Evolutionary conservation across 176 grass and related monocot genomes (phyloP), one percentile per base, ranked within the genome.

Genomic region (Triticum monococcum): DNA sequence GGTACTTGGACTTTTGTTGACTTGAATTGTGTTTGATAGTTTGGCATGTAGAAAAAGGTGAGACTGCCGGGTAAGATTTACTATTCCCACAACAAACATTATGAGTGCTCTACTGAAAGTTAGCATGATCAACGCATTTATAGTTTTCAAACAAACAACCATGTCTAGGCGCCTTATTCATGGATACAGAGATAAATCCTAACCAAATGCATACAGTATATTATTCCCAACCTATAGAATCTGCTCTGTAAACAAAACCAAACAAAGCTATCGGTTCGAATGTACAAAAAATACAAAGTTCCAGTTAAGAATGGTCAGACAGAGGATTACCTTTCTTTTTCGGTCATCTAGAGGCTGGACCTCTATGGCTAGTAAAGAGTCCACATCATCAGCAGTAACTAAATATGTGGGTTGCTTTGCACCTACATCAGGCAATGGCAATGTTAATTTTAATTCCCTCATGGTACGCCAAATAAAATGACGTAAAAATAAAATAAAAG

Each of bases 341-440:
- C 75, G 90, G 50, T 98, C 93, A 90, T 95, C 96, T 64, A 95
- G 83, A 68, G 96, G 96, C 43, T 98, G 93, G 75, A 98, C 87
- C 93, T 95, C 89, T 89, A 98, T 91, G 33, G 89, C 89, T 36
- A 98, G 89, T 83, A 90, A 89, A 80, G 76, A 82, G 50, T 95
- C 93, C 56, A 98, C 93, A 66, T 98, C 96, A 88, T 98, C 96
- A 87, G 91, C 96, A 46, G 93, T 95, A 79, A 98, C 96, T 50
- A 98, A 86, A 94, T 98, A 95, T 54, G 26, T 79, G 24, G 96
- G 96, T 43, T 98, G 91, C 68, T 86, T 95, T 31, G 96, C 96
- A 75, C 91, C 96, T 98, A 46, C 70, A 84, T 43, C 81, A 91
- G 20, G 66, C 4, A 88, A 86, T 6, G 81, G 33, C 74, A 66